A percentile compares a stretch with the other conserved stretches of the same genome.
Evolutionary conservation across 371 early-diverging fungal genomes (phyloP).

Genomic region (Mortierella sp.): DNA sequence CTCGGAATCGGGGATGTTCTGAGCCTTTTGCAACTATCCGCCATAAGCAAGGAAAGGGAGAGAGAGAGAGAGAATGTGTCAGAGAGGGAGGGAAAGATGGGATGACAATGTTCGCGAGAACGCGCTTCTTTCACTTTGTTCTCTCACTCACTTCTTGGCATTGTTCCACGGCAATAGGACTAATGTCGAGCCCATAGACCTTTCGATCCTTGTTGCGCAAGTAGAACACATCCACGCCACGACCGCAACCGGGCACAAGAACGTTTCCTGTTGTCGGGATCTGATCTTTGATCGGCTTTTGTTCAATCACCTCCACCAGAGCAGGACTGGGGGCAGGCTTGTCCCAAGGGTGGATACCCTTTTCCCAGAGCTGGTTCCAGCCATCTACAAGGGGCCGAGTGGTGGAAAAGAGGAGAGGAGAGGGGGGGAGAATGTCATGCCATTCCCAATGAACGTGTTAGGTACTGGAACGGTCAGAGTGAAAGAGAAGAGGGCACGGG

Average conservation of each 20-base stretch:
- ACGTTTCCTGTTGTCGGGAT: constrained; percentile 68
- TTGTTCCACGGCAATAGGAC: constrained; percentile 69
- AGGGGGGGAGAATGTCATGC: no score
- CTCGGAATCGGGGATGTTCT: constrained; percentile 52
- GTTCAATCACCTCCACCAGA: constrained; percentile 67
- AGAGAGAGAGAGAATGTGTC: not conserved
- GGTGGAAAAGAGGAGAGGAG: not conserved
- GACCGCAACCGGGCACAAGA: constrained; percentile 90
- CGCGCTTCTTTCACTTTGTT: no score
- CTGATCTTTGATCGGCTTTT: constrained; percentile 60
- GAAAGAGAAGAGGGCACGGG: not conserved
- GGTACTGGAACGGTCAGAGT: not conserved
- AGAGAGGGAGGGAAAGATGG: no score
- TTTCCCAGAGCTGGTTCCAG: constrained; percentile 71
- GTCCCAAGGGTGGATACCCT: constrained; percentile 71
- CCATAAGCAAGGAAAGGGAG: not conserved
- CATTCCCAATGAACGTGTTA: no score
- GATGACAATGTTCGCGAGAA: no score
- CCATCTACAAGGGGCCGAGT: constrained; percentile 5
- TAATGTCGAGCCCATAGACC: constrained; percentile 79
- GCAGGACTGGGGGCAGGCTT: constrained; percentile 71
- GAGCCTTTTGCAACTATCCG: constrained; percentile 48
- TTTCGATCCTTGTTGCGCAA: constrained; percentile 67
- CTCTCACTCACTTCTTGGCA: constrained; percentile 38
- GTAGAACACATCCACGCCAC: constrained; percentile 82